phyloP scores from a whole-genome alignment of 148 eudicot species.

The Camellia japonica region DNA sequence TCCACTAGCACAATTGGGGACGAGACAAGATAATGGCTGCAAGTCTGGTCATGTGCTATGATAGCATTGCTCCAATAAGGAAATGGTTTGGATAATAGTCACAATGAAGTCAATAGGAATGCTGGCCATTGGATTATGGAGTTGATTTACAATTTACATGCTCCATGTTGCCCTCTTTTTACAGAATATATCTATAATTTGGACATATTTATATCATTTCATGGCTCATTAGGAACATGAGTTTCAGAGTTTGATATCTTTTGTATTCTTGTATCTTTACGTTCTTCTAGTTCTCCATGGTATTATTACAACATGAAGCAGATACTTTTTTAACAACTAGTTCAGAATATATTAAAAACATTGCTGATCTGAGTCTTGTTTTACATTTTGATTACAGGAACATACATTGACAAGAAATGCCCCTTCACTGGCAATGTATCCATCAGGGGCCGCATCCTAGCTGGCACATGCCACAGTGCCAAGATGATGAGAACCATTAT shows the following conservation, averaged over 20 bases:
- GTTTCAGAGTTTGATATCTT: too few relatives aligned
- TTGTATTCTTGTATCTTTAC: background rate
- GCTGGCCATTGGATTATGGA: background rate
- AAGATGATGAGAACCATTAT: conserved; percentile 30
- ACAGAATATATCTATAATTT: too few relatives aligned
- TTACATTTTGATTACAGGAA: conserved; percentile 12
- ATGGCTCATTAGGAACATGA: too few relatives aligned
- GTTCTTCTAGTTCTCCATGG: background rate
- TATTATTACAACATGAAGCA: background rate
- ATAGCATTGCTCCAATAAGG: background rate
- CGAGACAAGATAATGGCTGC: background rate
- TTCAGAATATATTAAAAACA: background rate
- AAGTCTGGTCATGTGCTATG: background rate
- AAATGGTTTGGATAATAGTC: background rate
- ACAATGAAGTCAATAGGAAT: background rate
- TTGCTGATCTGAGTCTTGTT: background rate
- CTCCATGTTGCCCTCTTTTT: too few relatives aligned
- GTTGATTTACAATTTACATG: too few relatives aligned
- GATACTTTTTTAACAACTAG: background rate
- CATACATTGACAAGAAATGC: conserved; percentile 28
- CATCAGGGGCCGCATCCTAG: conserved; percentile 26
- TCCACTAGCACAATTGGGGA: background rate
- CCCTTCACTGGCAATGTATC: conserved; percentile 27
- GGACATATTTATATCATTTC: too few relatives aligned
- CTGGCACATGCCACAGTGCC: conserved; percentile 30